Conservation (phyloP, 2,329 filamentous ascomycete species). For the Metarhizium robertsii region DNA sequence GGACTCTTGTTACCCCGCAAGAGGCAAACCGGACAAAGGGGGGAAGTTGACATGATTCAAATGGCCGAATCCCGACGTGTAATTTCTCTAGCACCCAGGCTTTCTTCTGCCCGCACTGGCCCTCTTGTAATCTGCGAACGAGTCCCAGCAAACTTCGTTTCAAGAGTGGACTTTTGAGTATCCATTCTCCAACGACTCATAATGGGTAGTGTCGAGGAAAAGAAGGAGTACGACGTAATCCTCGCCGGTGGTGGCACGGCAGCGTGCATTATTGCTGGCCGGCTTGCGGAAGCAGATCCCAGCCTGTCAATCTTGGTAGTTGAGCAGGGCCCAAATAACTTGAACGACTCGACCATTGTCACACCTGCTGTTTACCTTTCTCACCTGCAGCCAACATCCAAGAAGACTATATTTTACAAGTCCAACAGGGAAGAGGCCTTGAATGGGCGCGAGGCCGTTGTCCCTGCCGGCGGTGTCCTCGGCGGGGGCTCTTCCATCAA, state of each 20-base stretch:
- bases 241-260: conserved; percentile 17
- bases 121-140: background rate
- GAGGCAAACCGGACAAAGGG: no score
- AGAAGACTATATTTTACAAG: conserved; percentile 15
- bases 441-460: conserved; percentile 13
- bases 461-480: conserved; percentile 17
- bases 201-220: conserved; percentile 9
- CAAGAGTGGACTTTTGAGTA: background rate
- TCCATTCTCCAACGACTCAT: background rate
- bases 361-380: conserved; percentile 13
- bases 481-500: conserved; percentile 25
- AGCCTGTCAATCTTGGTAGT: conserved; percentile 17
- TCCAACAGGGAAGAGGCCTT: conserved; percentile 14
- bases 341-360: conserved; percentile 15
- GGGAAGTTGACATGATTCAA: no score
- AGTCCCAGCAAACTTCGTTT: background rate
- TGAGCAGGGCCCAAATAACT: conserved; percentile 18
- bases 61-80: no score
- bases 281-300: conserved; percentile 17
- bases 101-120: no score
- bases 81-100: no score
- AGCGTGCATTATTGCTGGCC: conserved; percentile 17
- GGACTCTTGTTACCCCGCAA: no score
- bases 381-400: conserved; percentile 12
- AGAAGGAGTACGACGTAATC: conserved; percentile 13